These are phyloP conservation scores for Saturnispora diversa DNA, from an alignment of 805 yeast species.

Conservation along the genomic window DNA sequence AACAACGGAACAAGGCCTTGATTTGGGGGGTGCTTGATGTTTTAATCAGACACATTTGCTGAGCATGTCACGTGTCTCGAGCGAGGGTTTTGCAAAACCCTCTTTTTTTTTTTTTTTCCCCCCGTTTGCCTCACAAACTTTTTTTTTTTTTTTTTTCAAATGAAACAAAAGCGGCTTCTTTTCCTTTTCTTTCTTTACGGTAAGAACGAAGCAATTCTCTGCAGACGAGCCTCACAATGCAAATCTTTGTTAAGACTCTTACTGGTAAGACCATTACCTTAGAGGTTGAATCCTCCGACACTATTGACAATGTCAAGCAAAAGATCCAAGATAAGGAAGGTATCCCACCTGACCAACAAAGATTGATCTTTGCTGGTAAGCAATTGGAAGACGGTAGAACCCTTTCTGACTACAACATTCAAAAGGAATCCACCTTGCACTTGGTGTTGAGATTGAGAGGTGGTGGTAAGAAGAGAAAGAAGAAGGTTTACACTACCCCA, in stretches of 20 bases:
- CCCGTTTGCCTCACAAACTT: no score
- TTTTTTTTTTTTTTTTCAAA: no score
- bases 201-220: conserved; percentile 63
- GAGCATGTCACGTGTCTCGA: conserved; percentile 7
- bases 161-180: background rate
- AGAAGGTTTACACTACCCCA: conserved; percentile 99
- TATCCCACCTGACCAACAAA: conserved; percentile 96
- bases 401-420: conserved; percentile 94
- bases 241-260: conserved; percentile 48
- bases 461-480: conserved; percentile 99
- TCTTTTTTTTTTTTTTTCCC: no score
- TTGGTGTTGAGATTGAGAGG: conserved; percentile 97
- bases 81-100: conserved; percentile 7
- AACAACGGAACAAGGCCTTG: conserved; percentile 1
- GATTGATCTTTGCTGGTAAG: conserved; percentile 96
- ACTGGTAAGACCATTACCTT: conserved; percentile 70
- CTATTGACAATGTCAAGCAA: conserved; percentile 93
- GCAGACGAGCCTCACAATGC: conserved; percentile 82
- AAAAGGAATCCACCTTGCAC: conserved; percentile 94
- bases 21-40: background rate
- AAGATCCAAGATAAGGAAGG: conserved; percentile 98
- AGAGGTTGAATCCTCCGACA: conserved; percentile 96
- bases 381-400: conserved; percentile 97
- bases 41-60: background rate
- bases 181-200: conserved; percentile 18